Evolutionary conservation across 345 rosid species (phyloP).

Genomic region (Barbarea vulgaris): DNA sequence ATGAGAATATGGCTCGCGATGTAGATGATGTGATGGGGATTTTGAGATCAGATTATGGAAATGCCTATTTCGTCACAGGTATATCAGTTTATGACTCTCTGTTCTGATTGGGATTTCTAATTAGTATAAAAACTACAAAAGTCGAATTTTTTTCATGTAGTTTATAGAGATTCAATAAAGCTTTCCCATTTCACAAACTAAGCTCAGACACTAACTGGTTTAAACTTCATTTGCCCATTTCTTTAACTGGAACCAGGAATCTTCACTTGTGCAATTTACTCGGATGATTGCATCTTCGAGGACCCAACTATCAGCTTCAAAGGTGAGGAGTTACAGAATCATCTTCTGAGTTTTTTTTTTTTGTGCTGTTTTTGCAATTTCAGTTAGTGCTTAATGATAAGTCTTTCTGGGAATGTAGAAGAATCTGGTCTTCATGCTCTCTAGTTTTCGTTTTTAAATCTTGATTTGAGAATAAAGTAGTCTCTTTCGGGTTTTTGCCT

Average conservation of each 20-base stretch:
- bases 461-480: constrained; percentile 18
- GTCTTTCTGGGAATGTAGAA: background rate
- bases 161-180: background rate
- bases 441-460: background rate
- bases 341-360: background rate
- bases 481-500: constrained; percentile 20
- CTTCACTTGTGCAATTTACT: constrained; percentile 64
- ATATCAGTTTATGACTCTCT: background rate
- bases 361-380: background rate
- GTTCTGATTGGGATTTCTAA: background rate
- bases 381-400: background rate
- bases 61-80: constrained; percentile 92
- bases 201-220: constrained; percentile 4
- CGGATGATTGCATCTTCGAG: constrained; percentile 79
- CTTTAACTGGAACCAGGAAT: constrained; percentile 50
- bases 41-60: constrained; percentile 67
- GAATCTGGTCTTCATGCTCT: constrained; percentile 9
- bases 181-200: constrained; percentile 7
- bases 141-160: background rate
- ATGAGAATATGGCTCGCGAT: constrained; percentile 45
- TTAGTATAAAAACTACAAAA: background rate
- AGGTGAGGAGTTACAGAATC: constrained; percentile 48
- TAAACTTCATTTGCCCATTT: background rate
- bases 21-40: constrained; percentile 58
- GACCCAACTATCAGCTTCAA: constrained; percentile 88